Base-by-base conservation (phyloP, 495 filamentous ascomycete genomes). In the Cenococcum geophilum region DNA sequence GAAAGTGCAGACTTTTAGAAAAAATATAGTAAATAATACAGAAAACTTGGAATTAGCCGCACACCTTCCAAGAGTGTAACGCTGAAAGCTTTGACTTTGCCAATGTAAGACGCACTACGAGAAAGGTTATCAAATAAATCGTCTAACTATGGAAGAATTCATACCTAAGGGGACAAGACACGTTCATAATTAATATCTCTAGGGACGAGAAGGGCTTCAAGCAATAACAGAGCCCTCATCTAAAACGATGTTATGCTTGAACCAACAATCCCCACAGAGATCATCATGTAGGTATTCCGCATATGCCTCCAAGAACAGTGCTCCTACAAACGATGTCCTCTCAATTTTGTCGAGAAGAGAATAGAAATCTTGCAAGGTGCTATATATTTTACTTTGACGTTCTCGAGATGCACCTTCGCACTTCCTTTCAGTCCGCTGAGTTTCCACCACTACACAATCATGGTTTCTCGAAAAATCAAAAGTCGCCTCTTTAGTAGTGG, bases 221-320 rank as follows among this genome's bases (percentile, higher is more conserved):
- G 11, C 49, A 51, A 22, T 16, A n/a, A 6, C 48, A 53, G 5
- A 23, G 9, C 43, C 22, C 1, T 23, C 21, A 36, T 52, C 58
- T 5, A 65, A 22, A 32, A 32, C 27, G 27, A 32, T 45, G 11
- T 14, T 45, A 45, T 45, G 36, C 25, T 58, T 53, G 14, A 58
- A n/a, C 65, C 65, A 64, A 50, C 65, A 68, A 27, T 61, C 48
- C 6, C 55, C 12, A 51, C 65, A 68, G 54, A 55, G 18, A 55
- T 68, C 65, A 32, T 55, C 21, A 1, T 36, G 37, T 16, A 68
- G 58, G 45, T 52, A 58, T 57, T 64, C 65, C 1, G 61, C 65
- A 36, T 64, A 64, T 20, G 64, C 61, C 37, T 68, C 65, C 12
- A 61, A 54, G 37, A 68, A 68, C 5, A 37, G 34, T 35, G 61